Evolutionary conservation across 305 asterid species (phyloP), one percentile per base, ranked within the genome.

Genomic region (Striga hermonthica): DNA sequence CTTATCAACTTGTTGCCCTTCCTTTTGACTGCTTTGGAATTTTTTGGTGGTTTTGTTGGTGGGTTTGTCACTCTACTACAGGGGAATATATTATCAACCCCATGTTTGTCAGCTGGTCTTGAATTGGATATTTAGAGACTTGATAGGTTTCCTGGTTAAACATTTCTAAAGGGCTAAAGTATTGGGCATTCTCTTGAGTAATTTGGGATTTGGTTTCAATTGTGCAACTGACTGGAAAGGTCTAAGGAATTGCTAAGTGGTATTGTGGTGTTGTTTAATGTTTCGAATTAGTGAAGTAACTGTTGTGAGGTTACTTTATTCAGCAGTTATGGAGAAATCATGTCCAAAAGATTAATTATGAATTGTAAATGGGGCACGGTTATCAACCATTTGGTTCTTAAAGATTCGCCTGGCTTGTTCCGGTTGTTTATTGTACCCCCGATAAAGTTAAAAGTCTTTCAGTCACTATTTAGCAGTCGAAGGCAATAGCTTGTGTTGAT

Each of bases 331-430:
- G 43, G 16, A 58, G 64, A 36, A 41, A 22, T 22, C 31, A 22
- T 22, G 40, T 65, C 6, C 60, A 60, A 7, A 52, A 57, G 40
- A 45, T 64, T 68, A 35, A 64, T 45, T 11, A 49, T 50, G 52
- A 61, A 40, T 54, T 36, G 16, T 55, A 31, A 38, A 37, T 48
- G 57, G 4, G 36, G 35, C 31, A 44, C 0, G 7, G 44, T 47
- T 37, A 8, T 61, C 36, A 49, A 22, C 7, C 11, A 28, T 62
- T 43, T 11, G 3, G 9, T n/a, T 39, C 9, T 49, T 56, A 22
- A 43, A 55, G 22, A 22, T 13, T 76, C 37, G 58, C 57, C 63
- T 10, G 6, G 49, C 56, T 45, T 62, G 64, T 48, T 31, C 39
- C 10, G 15, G 55, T 39, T n/a, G 59, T 62, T 44, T 41, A 12